phyloP scores from a whole-genome alignment of 2,329 filamentous ascomycete genomes.

The Epichloe glyceriae region DNA sequence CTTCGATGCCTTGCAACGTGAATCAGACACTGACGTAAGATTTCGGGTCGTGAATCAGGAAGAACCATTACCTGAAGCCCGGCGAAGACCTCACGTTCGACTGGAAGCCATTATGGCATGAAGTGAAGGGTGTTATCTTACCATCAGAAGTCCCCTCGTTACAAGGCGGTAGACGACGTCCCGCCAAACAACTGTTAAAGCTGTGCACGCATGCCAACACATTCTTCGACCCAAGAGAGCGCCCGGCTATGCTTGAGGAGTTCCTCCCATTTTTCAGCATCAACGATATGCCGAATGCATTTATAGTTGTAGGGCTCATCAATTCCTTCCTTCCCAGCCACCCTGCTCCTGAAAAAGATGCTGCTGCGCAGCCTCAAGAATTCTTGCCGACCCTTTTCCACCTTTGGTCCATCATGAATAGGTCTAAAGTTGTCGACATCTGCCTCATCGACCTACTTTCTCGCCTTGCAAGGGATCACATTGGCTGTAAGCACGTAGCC shows the following conservation, averaged over 20 bases:
- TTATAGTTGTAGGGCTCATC: constrained; percentile 78
- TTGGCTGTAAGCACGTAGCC: constrained; percentile 60
- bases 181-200: constrained; percentile 61
- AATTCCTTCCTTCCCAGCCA: constrained; percentile 81
- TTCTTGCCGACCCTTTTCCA: constrained; percentile 94
- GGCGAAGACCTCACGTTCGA: constrained; percentile 82
- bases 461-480: constrained; percentile 69
- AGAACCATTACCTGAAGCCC: constrained; percentile 89
- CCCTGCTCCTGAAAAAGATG: constrained; percentile 56
- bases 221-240: constrained; percentile 83
- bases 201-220: constrained; percentile 80
- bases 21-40: constrained; percentile 1
- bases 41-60: constrained; percentile 34
- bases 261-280: constrained; percentile 82
- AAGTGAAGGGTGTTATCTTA: constrained; percentile 80
- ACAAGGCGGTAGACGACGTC: constrained; percentile 40
- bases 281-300: constrained; percentile 82
- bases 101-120: constrained; percentile 86
- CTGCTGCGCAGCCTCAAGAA: constrained; percentile 71
- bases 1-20: constrained; percentile 3
- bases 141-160: constrained; percentile 67
- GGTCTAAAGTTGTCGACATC: constrained; percentile 77
- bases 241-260: constrained; percentile 69
- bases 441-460: constrained; percentile 86
- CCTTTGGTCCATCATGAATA: constrained; percentile 83